phyloP scores from a whole-genome alignment of 345 rosid species.

The Cardamine occulta region DNA sequence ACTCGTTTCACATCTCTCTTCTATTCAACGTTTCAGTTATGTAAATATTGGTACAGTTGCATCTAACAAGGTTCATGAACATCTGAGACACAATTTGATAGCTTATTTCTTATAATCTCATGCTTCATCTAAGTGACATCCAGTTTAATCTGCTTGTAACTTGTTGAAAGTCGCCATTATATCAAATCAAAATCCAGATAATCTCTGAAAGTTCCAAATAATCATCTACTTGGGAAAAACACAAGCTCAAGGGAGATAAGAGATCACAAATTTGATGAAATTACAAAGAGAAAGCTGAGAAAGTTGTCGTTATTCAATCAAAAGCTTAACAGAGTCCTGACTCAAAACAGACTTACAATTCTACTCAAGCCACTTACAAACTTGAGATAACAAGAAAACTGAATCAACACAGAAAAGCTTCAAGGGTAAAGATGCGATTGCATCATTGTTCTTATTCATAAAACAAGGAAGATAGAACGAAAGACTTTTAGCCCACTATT shows the following conservation, averaged over 20 bases:
- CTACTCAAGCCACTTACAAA: conserved; percentile 17
- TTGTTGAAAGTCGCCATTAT: not conserved
- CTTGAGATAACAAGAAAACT: not conserved
- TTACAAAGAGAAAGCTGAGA: conserved; percentile 1
- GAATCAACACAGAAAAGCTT: conserved; percentile 25
- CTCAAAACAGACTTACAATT: not conserved
- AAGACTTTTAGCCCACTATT: conserved; percentile 10
- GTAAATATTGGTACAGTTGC: not conserved
- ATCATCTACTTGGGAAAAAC: not conserved
- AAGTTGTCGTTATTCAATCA: conserved; percentile 23
- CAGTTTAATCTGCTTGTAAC: not conserved
- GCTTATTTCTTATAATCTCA: not conserved
- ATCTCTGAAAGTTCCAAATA: not conserved
- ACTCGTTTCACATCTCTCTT: not conserved
- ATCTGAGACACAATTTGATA: not conserved
- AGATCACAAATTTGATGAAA: not conserved
- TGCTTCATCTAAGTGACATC: not conserved
- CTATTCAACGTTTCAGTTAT: not conserved
- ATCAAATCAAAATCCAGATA: not conserved
- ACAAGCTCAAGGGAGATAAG: not conserved
- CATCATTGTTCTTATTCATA: conserved; percentile 35
- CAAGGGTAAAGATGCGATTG: conserved; percentile 19
- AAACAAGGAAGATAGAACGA: conserved; percentile 5
- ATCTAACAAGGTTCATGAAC: not conserved
- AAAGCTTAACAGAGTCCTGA: conserved; percentile 22